A percentile compares a stretch with the other conserved stretches of the same genome.
Evolutionary conservation across 192 early-diverging fungal genomes (phyloP).

Genomic region (Coemansia sp.): DNA sequence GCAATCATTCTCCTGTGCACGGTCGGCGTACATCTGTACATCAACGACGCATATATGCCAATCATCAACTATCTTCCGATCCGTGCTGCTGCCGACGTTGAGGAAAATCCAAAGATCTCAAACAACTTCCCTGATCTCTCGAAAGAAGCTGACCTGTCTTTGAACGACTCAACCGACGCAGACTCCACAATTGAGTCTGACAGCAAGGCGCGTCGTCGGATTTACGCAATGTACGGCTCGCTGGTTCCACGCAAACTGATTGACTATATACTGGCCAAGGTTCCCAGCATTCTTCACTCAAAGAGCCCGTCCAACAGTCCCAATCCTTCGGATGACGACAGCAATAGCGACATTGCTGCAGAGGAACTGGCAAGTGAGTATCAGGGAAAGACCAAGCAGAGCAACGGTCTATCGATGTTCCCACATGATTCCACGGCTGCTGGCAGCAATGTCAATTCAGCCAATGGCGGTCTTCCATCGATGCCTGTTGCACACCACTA

Average conservation of each 20-base stretch:
- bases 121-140: constrained; percentile 33
- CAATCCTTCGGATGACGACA: background rate
- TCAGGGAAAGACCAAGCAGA: background rate
- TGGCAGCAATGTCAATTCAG: background rate
- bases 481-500: constrained; percentile 44
- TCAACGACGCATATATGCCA: constrained; percentile 60
- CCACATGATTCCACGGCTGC: background rate
- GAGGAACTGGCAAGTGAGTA: constrained; percentile 9
- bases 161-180: constrained; percentile 8
- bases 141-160: constrained; percentile 13
- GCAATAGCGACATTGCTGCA: background rate
- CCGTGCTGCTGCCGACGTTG: constrained; percentile 40
- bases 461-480: constrained; percentile 4
- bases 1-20: constrained; percentile 56
- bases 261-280: constrained; percentile 37
- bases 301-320: background rate
- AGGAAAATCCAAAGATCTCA: constrained; percentile 37
- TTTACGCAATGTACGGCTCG: constrained; percentile 44
- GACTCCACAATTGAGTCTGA: constrained; percentile 20
- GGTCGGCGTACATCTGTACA: constrained; percentile 53
- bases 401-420: background rate
- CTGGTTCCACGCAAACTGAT: constrained; percentile 33
- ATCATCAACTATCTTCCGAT: constrained; percentile 59
- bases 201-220: constrained; percentile 14
- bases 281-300: constrained; percentile 34